phyloP scores from a whole-genome alignment of 768 basidiomycete species.

The Agrocybe praecox region DNA sequence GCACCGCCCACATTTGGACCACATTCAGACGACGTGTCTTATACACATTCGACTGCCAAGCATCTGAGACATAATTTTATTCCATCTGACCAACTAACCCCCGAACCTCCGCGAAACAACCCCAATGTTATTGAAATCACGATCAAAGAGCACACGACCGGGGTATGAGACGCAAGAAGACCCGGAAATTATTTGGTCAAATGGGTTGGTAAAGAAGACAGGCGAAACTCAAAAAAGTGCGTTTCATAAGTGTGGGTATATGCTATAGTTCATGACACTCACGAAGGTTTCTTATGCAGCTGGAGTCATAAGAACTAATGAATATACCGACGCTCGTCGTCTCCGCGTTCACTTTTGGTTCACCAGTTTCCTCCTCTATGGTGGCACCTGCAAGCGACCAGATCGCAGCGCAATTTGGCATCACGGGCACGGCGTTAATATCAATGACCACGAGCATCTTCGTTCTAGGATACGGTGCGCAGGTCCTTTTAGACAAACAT shows the following conservation, averaged over 20 bases:
- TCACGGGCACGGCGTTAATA: slow-evolving; percentile 48
- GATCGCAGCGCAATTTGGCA: slow-evolving; percentile 54
- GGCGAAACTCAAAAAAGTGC: slow-evolving; percentile 60
- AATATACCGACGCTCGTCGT: slow-evolving; percentile 63
- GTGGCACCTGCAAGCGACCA: slow-evolving; percentile 63
- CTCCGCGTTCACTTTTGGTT: slow-evolving; percentile 69
- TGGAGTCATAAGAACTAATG: slow-evolving; percentile 64
- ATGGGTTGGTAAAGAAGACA: slow-evolving; percentile 66
- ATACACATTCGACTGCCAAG: not conserved
- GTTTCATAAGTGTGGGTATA: no score
- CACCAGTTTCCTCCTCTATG: slow-evolving; percentile 74
- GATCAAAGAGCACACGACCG: not conserved
- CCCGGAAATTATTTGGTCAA: slow-evolving; percentile 43
- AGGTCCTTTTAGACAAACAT: not conserved
- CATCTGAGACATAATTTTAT: not conserved
- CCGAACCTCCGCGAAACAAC: not conserved
- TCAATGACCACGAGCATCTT: slow-evolving; percentile 62
- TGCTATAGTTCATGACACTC: no score
- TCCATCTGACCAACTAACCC: not conserved
- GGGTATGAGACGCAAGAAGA: not conserved
- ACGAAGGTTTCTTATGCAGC: no score
- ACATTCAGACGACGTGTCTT: no score
- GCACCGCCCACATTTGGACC: not conserved
- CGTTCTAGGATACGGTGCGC: slow-evolving; percentile 56
- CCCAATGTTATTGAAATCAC: not conserved